Evolutionary conservation across 495 filamentous ascomycete genomes (phyloP), one percentile per base, ranked within the genome.

Genomic region (Penicillium daleae): DNA sequence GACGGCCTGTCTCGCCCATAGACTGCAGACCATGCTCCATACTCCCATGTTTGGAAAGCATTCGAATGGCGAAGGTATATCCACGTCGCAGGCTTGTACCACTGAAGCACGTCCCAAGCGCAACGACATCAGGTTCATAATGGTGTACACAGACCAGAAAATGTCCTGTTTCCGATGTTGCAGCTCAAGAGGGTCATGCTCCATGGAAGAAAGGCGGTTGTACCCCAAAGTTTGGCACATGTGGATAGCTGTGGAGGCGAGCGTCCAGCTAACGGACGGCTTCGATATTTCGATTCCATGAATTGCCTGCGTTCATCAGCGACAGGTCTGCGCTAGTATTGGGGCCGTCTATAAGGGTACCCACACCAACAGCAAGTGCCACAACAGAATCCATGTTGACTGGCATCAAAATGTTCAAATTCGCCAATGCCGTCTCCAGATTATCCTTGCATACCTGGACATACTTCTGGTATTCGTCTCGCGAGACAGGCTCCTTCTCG

Each of bases 21-120:
- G 31, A 17, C 58, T 27, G n/a, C 69, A 77, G 12, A 77, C 60
- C 6, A 22, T 59, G 0, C 59, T 70, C 73, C 70, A 80, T 15
- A 69, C 64, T 26, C 70, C 60, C 2, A 27, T 24, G 17, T 67
- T 24, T 3, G 69, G 70, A 13, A 74, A 67, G 12, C 58, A 59
- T 1, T 76, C 76, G 10, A 79, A 65, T 15, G 70, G 65, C 1
- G 65, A 55, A 3, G 83, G 76, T 6, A 88, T 67, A 0, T 83
- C 83, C 64, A 90, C 86, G 60, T 91, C 89, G 69, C 82, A 87
- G 67, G 89, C 86, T 29, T 87, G 86, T 31, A 90, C 80, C 5
- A 78, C 73, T 0, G 85, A 82, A 0, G 86, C 83, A 6, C 87
- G 84, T 2, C 89, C 88, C 13, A 89, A 73, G 6, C 88, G 83